Percentiles rank a stretch among this genome's conserved stretches.
These are phyloP conservation scores for Aspergillus wentii DNA, from an alignment of 495 filamentous ascomycete genomes.

Conservation along the genomic window DNA sequence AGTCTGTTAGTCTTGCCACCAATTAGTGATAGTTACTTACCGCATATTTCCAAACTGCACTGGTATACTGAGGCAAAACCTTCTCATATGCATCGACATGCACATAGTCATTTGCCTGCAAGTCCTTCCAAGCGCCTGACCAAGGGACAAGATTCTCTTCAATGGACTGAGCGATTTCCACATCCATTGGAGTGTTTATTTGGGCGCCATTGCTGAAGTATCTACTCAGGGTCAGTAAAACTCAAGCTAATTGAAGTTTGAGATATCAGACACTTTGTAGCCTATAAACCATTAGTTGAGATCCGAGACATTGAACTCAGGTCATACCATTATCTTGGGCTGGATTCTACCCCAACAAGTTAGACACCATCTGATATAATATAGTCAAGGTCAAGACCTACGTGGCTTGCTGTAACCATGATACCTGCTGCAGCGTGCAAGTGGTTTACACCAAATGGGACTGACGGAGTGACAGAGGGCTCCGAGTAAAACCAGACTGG, in stretches of 20 bases:
- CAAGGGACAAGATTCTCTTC: constrained; percentile 52
- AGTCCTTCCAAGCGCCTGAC: constrained; percentile 44
- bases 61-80: constrained; percentile 40
- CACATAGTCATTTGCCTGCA: constrained; percentile 36
- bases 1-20: constrained; percentile 7
- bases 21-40: constrained; percentile 16
- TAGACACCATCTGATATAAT: constrained; percentile 8
- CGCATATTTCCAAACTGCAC: constrained; percentile 33
- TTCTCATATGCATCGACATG: constrained; percentile 34
- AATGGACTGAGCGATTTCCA: constrained; percentile 57
- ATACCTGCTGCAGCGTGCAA: constrained; percentile 58
- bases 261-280: constrained; percentile 61
- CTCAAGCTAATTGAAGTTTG: constrained; percentile 1
- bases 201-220: constrained; percentile 68
- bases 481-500: constrained; percentile 57
- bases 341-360: constrained; percentile 46
- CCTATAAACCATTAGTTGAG: constrained; percentile 27
- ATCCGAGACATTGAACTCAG: neutral
- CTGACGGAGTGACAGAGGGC: constrained; percentile 58
- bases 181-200: constrained; percentile 62
- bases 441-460: constrained; percentile 60
- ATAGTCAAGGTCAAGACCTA: constrained; percentile 16
- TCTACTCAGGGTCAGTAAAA: constrained; percentile 18
- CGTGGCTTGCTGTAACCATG: constrained; percentile 69
- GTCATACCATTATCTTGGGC: constrained; percentile 56